Evolutionary conservation across 805 yeast species (phyloP), one percentile per base, ranked within the genome.

Genomic region (Pichia thaimueangensis): DNA sequence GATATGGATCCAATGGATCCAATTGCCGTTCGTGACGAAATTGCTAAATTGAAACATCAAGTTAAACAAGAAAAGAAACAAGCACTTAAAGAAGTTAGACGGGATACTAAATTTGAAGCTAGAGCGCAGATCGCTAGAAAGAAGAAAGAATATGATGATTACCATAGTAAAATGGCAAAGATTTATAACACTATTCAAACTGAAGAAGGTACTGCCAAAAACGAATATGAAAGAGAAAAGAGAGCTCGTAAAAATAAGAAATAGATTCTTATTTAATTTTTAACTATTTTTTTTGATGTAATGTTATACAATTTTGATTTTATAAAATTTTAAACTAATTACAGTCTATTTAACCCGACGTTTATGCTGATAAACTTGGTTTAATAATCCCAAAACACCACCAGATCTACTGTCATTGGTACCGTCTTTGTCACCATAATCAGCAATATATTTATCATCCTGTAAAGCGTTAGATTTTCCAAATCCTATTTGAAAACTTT

Each of bases 131-230:
- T 89, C 56, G 70, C 71, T 38, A 88, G 80, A 59, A 85, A 86
- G 76, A 84, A 86, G 64, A 67, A 70, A 42, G 78, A 77, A 55
- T 80, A 86, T 55, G 74, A 74, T 32, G 89, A 76, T 9, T 93
- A 93, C 62, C 97, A 93, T 62, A 73, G 79, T 52, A 89, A 86
- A 71, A 86, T 93, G 87, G 84, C 94, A 34, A 76, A 75, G 52
- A 82, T 93, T 59, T 80, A 83, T 59, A 85, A 89, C 54, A 77
- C 89, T 42, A 86, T 93, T 56, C 85, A 84, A 49, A 88, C 96
- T 5, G 88, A 83, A 54, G 97, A 91, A 70, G 97, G 97, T 57
- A 86, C 93, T 5, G 97, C 87, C 59, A 85, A 86, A 72, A 89
- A 93, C 61, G 81, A 80, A 53, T 91, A 91, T 63, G 96, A 88